Base-by-base conservation (phyloP, 176 grass and related monocot genomes). In the Elaeis guineensis region DNA sequence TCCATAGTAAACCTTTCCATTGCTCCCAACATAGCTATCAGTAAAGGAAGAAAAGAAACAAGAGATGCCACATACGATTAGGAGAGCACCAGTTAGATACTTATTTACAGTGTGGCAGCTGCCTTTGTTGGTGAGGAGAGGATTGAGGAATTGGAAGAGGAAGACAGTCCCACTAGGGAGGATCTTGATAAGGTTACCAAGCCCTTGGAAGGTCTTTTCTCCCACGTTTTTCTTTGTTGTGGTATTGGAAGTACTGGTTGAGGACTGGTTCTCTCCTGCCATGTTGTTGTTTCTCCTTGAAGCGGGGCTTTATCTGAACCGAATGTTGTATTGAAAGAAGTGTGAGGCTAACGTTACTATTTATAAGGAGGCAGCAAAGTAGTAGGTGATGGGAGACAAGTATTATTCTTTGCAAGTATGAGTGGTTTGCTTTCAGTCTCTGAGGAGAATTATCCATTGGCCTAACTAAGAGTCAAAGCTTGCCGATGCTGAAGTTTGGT, bases 201-300 rank as follows among this genome's bases (percentile, higher is more conserved):
- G 0, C 6, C 54, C 54, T 21, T 55, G n/a, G n/a, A 55, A 12
- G 54, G 54, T 55, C 21, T 21, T 55, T 19, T 22, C 54, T 55
- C 19, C 54, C 8, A 55, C 21, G 54, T 5, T 55, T 21, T 8
- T 18, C 6, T 0, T 55, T 21, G 5, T 55, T 12, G n/a, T 55
- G 54, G 54, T 44, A 12, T 3, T 20, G 19, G 54, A 55, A 12
- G 2, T 9, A 22, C 54, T 55, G 54, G 54, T 55, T 55, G 21
- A 55, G 19, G 54, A 55, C 54, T 55, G 54, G 54, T 55, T 18
- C 54, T 22, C 53, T 55, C 53, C 53, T 55, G 53, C 19, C 54
- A 55, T 55, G 35, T 7, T 35, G 32, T 7, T 35, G 6, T 44
- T 44, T 14, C 11, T 14, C 14, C 35, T 44, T 44, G 35, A 12